phyloP scores from a whole-genome alignment of 306 rosid genomes.

The Quercus robur region DNA sequence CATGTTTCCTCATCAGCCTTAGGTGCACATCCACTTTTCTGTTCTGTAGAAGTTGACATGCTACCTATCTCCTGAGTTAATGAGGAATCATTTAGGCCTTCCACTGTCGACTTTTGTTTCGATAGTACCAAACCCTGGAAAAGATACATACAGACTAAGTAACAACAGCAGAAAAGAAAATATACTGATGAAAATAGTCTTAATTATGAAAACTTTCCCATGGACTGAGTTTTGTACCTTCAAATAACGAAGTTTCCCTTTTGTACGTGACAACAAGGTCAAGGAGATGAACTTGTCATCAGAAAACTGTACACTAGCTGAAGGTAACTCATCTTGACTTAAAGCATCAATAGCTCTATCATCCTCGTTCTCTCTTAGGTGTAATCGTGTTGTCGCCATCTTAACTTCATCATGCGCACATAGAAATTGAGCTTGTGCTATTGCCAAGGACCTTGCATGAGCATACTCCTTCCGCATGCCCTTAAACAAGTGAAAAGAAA shows the following conservation, averaged over 20 bases:
- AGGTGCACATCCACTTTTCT: constrained; percentile 31
- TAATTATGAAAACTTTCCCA: not conserved
- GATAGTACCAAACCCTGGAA: constrained; percentile 79
- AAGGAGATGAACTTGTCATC: constrained; percentile 76
- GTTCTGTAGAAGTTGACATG: constrained; percentile 33
- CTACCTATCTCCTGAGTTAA: constrained; percentile 41
- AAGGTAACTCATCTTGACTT: constrained; percentile 62
- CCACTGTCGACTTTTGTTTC: constrained; percentile 50
- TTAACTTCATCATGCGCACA: constrained; percentile 92
- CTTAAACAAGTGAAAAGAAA: constrained; percentile 36
- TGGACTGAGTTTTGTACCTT: constrained; percentile 47
- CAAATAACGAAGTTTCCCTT: constrained; percentile 92
- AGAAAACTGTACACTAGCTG: constrained; percentile 63
- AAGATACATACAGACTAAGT: constrained; percentile 21
- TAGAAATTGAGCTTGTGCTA: constrained; percentile 87
- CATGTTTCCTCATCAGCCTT: constrained; percentile 72
- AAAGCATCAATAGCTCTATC: constrained; percentile 71
- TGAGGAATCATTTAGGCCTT: constrained; percentile 39
- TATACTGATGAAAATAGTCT: constrained; percentile 7
- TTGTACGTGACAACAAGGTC: constrained; percentile 57
- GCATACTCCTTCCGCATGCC: constrained; percentile 93
- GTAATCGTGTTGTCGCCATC: constrained; percentile 84
- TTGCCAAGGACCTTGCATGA: constrained; percentile 86
- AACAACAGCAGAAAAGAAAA: constrained; percentile 14
- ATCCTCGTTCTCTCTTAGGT: constrained; percentile 54